Base-by-base conservation (phyloP, 2,329 filamentous ascomycete species). In the Pseudogymnoascus sp. region DNA sequence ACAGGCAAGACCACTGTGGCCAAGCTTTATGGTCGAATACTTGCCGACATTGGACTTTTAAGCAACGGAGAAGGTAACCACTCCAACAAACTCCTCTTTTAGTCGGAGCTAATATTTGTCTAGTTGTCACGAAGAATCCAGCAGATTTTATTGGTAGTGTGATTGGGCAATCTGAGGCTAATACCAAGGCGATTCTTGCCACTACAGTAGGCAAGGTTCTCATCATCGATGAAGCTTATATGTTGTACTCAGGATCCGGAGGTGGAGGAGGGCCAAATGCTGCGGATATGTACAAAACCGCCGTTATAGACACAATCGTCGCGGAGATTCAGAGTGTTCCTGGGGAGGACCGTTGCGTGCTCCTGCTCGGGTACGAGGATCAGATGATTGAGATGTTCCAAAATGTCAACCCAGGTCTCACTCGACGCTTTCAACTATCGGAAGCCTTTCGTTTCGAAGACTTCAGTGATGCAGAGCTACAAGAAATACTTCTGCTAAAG, bases 181-280 rank as follows among this genome's bases (percentile, higher is more conserved):
- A 86, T 35, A 93, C 89, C 0, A 93, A 90, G 67, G 86, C 78
- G 0, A 91, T 93, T 6, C 78, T 93, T 0, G 83, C 82, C 0
- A 76, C 85, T 0, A 85, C 87, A 0, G 67, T 81, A 0, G 90
- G 90, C 0, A 93, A 93, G 67, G 88, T 93, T 0, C 79, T 93
- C 0, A 83, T 93, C 13, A 91, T 93, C 2, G 90, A 93, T 66
- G 90, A 95, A 70, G 89, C 89, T 0, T 93, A 93, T 67, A 84
- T 85, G 35, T 78, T 93, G 0, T 82, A 79, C 53, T 73, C 75
- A 1, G 77, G 76, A 0, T 71, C 72, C 6, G 71, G 68, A 0
- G 69, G 68, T n/a, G 67, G 67, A 1, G 70, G 68, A 0, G 69
- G 68, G 15, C 66, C 67, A 1, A 66, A 64, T 0, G 76, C 77